Evolutionary conservation across 2,329 filamentous ascomycete species (phyloP).

Genomic region (Arthrobotrys conoides): DNA sequence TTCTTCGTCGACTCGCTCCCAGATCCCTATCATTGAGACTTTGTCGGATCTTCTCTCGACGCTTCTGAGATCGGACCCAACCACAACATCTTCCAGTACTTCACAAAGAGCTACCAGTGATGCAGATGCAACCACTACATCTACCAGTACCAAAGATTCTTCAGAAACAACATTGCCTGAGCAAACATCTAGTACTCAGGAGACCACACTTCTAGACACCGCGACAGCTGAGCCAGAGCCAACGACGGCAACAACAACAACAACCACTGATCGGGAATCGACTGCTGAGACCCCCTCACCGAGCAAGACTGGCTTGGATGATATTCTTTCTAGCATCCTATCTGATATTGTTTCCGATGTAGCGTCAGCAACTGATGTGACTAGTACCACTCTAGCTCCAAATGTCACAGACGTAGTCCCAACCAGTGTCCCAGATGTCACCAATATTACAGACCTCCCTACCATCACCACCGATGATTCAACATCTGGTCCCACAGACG

Average conservation of each 20-base stretch:
- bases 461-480: slow-evolving; percentile 48
- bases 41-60: slow-evolving; percentile 61
- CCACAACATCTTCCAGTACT: slow-evolving; percentile 62
- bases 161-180: slow-evolving; percentile 7
- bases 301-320: slow-evolving; percentile 55
- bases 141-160: background rate
- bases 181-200: slow-evolving; percentile 29
- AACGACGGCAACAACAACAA: too few relatives aligned
- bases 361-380: slow-evolving; percentile 65
- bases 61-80: slow-evolving; percentile 65
- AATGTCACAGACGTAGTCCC: slow-evolving; percentile 45
- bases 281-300: slow-evolving; percentile 50
- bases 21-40: slow-evolving; percentile 62
- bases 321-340: slow-evolving; percentile 55
- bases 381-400: slow-evolving; percentile 63
- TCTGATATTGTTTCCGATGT: slow-evolving; percentile 62
- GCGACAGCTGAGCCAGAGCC: slow-evolving; percentile 11
- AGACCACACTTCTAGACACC: slow-evolving; percentile 14
- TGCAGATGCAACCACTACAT: slow-evolving; percentile 61
- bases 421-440: slow-evolving; percentile 50
- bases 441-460: background rate
- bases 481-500: slow-evolving; percentile 11
- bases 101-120: background rate
- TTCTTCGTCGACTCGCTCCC: slow-evolving; percentile 61
- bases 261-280: slow-evolving; percentile 56